Evolutionary conservation across 768 basidiomycete genomes (phyloP), one percentile per base, ranked within the genome.

Genomic region (Botryobasidium botryosum): DNA sequence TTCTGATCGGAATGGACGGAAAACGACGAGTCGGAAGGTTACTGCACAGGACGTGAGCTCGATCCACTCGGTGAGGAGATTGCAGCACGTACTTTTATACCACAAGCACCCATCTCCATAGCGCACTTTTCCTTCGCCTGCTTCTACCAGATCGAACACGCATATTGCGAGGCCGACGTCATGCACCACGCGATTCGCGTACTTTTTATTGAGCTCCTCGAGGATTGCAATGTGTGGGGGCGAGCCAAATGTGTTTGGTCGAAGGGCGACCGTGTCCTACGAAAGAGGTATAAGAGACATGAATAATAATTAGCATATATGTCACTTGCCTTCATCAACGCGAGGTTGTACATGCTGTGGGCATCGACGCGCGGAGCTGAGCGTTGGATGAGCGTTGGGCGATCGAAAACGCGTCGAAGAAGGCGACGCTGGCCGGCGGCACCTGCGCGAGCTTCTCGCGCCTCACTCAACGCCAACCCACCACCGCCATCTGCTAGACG

Each of bases 41-140:
- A 81, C 92, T 97, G 53, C 17, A 32, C 29, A 1, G 26, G 18
- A 15, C 5, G 6, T 10, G 6, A 43, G 35, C 28, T 29, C 20
- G 8, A n/a, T n/a, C 4, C 31, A 3, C 1, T 15, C 15, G 15
- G 20, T 33, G n/a, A 23, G 29, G 21, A 13, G 25, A 33, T 13
- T 28, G 18, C 25, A 21, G 28, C 21, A 43, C 51, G 49, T 42
- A 91, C 91, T 74, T 69, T 83, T 87, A 58, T 97, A 90, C 80
- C 90, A 97, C 55, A 92, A 64, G 56, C 77, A 78, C 0, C 92
- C 92, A 60, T 99, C 92, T 0, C 92, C 91, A 54, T 91, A 94
- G 28, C 88, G 70, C 4, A 99, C 78, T 50, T 82, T 90, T 1
- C 92, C 92, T 56, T 96, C 90, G 1, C 86, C 80, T 1, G 77